Conservation (phyloP, 108 stramenopile genomes). For the Cyclotella baltica region DNA sequence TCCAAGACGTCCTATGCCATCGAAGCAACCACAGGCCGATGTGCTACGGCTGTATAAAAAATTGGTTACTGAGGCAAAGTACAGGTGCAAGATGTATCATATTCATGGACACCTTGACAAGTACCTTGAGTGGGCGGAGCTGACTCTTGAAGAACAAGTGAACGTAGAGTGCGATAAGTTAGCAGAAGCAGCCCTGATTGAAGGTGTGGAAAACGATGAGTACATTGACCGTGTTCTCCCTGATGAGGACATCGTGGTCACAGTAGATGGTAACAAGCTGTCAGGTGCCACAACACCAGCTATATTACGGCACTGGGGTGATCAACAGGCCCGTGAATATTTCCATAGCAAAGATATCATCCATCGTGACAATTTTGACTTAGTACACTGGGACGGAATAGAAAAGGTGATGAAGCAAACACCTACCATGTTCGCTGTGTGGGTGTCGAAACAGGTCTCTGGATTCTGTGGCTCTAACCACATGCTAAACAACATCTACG, state of each 20-base stretch:
- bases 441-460: background rate
- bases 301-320: background rate
- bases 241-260: background rate
- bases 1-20: background rate
- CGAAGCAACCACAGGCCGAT: background rate
- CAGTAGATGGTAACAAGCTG: background rate
- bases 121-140: background rate
- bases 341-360: background rate
- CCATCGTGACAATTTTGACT: background rate
- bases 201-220: background rate
- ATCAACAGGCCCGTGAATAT: background rate
- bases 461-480: background rate
- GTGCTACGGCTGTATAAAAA: background rate
- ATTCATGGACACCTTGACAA: background rate
- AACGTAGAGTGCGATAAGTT: background rate
- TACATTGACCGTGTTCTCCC: background rate
- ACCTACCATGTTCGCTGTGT: background rate
- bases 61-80: background rate
- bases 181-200: background rate
- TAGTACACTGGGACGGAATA: background rate
- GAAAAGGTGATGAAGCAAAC: no score
- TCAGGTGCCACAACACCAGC: no score
- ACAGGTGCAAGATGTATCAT: background rate
- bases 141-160: background rate
- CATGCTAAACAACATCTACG: no score